phyloP scores from a whole-genome alignment of 2,329 filamentous ascomycete genomes.

The Alternaria conjuncta region DNA sequence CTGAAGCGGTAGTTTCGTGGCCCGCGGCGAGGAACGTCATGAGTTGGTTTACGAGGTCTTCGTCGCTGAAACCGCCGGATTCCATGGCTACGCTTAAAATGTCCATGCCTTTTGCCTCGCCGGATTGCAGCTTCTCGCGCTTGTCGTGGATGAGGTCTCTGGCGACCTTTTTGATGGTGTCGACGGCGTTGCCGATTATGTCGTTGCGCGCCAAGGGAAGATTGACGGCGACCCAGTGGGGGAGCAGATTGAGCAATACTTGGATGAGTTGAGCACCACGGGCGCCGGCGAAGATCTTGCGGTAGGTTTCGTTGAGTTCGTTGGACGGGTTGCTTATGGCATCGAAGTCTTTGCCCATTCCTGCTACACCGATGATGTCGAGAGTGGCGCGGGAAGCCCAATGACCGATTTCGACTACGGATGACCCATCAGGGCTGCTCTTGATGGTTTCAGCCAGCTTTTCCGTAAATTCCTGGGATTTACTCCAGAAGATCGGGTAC shows the following conservation, averaged over 20 bases:
- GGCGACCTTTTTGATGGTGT: conserved; percentile 64
- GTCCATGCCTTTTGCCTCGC: conserved; percentile 63
- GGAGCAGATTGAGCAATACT: conserved; percentile 67
- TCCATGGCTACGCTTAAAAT: conserved; percentile 82
- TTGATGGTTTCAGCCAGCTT: conserved; percentile 42
- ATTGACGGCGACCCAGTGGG: conserved; percentile 63
- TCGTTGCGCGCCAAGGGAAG: conserved; percentile 75
- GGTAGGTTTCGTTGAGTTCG: conserved; percentile 60
- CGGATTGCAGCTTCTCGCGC: conserved; percentile 61
- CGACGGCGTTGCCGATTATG: conserved; percentile 45
- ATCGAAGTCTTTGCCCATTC: conserved; percentile 64
- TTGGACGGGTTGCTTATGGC: conserved; percentile 59
- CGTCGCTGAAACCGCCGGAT: conserved; percentile 76
- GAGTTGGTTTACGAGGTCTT: conserved; percentile 83
- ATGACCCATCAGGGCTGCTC: conserved; percentile 30
- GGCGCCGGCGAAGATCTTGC: conserved; percentile 57
- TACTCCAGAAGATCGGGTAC: conserved; percentile 58
- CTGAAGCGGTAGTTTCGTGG: conserved; percentile 63
- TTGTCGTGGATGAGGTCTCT: conserved; percentile 74
- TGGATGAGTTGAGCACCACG: conserved; percentile 62
- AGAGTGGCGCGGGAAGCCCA: conserved; percentile 61
- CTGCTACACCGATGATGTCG: conserved; percentile 65
- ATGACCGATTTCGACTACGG: conserved; percentile 52
- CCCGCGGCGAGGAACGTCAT: conserved; percentile 86
- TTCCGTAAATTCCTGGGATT: conserved; percentile 51